Conservation (phyloP, 352 stramenopile genomes). For the Pilasporangium apinafurcum region DNA sequence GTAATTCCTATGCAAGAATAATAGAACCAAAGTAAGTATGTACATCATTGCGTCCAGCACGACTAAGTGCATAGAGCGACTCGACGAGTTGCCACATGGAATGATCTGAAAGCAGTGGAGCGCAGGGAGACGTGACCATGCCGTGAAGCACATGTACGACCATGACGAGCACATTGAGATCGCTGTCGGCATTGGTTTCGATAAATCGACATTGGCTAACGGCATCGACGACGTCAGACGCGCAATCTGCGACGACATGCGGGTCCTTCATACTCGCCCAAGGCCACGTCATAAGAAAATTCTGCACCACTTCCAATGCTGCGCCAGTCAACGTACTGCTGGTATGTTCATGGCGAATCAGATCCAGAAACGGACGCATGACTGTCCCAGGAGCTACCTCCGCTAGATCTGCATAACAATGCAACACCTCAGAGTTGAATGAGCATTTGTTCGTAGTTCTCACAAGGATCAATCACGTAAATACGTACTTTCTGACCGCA, state of each 20-base stretch:
- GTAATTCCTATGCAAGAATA: background rate
- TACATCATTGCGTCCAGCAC: constrained; percentile 53
- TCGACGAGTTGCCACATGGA: constrained; percentile 95
- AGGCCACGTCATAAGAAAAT: constrained; percentile 89
- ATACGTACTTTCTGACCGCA: constrained; percentile 51
- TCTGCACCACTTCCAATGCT: constrained; percentile 92
- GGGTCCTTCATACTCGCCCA: constrained; percentile 39
- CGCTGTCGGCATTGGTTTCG: constrained; percentile 85
- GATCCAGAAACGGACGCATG: constrained; percentile 92
- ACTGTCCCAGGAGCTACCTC: constrained; percentile 56
- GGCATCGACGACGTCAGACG: constrained; percentile 87
- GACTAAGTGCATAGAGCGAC: constrained; percentile 92
- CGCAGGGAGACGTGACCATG: constrained; percentile 86
- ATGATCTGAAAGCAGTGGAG: constrained; percentile 81
- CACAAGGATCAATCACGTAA: background rate
- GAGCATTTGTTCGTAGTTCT: background rate
- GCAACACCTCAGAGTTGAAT: background rate
- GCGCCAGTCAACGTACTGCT: constrained; percentile 90
- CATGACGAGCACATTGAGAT: constrained; percentile 89
- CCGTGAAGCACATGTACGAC: constrained; percentile 93
- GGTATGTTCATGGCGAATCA: constrained; percentile 90
- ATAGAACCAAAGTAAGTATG: too few relatives aligned
- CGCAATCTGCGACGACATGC: constrained; percentile 30
- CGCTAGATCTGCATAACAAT: constrained; percentile 24
- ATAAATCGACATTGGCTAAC: constrained; percentile 94